These are phyloP conservation scores for Serendipita sp. DNA, from an alignment of 768 basidiomycete species.

Conservation along the genomic window DNA sequence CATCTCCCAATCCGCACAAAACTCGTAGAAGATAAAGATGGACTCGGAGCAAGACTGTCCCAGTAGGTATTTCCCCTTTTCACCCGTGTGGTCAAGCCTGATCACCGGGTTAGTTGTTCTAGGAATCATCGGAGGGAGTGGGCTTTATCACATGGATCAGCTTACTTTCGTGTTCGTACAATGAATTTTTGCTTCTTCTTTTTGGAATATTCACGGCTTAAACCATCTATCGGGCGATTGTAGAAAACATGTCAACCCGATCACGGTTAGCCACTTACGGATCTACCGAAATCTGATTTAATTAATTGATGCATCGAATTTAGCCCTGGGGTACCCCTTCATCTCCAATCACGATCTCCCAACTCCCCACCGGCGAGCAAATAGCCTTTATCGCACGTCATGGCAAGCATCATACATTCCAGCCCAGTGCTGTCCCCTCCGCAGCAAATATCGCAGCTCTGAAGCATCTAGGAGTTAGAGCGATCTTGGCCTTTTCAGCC, in stretches of 20 bases:
- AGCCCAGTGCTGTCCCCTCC: conserved; percentile 65
- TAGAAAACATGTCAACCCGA: conserved; percentile 58
- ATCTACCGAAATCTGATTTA: not conserved
- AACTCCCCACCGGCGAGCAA: conserved; percentile 63
- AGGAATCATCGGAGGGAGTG: conserved; percentile 85
- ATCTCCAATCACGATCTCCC: conserved; percentile 80
- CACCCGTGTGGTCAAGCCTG: not conserved
- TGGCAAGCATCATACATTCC: conserved; percentile 61
- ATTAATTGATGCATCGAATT: not conserved
- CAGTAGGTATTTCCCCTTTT: not conserved
- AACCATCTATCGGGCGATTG: not conserved
- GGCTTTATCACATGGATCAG: conserved; percentile 86
- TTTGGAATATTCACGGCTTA: not conserved
- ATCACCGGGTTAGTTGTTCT: conserved; percentile 40
- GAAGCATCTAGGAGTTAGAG: conserved; percentile 79
- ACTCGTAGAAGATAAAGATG: no score
- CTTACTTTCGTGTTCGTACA: conserved; percentile 66
- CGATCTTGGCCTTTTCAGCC: conserved; percentile 85
- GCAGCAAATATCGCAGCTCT: conserved; percentile 93
- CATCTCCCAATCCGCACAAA: no score
- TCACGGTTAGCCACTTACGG: conserved; percentile 42
- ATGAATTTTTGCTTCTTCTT: conserved; percentile 10
- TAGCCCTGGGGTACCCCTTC: conserved; percentile 91
- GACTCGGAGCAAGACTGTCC: not conserved
- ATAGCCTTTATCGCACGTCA: conserved; percentile 90